A percentile compares a stretch with the other conserved stretches of the same genome.
phyloP scores from a whole-genome alignment of 768 basidiomycete species.

The Termitomyces sp. region DNA sequence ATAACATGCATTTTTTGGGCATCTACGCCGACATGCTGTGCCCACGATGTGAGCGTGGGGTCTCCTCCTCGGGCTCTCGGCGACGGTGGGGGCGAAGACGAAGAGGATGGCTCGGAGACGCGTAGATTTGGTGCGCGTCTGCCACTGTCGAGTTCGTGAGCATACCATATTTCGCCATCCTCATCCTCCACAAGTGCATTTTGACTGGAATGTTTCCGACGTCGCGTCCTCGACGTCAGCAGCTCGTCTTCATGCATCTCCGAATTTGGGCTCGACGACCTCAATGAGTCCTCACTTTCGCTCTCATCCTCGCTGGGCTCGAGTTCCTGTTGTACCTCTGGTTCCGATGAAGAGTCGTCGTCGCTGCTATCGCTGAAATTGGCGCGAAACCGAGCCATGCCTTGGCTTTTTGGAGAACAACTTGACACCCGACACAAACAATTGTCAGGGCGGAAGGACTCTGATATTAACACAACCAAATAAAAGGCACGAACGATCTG shows the following conservation, averaged over 20 bases:
- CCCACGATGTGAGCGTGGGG: constrained; percentile 62
- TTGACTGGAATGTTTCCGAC: constrained; percentile 19
- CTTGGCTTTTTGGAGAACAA: constrained; percentile 1
- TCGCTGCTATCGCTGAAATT: constrained; percentile 56
- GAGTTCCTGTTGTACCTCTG: constrained; percentile 13
- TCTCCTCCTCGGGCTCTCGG: constrained; percentile 31
- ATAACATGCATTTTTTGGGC: constrained; percentile 88
- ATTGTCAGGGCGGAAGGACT: background rate
- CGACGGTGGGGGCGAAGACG: constrained; percentile 27
- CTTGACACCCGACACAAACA: background rate
- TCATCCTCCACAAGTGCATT: constrained; percentile 52
- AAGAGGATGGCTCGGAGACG: constrained; percentile 25
- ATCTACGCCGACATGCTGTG: constrained; percentile 70
- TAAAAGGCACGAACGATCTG: too few species aligned
- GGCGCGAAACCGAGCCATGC: constrained; percentile 68
- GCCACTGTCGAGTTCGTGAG: constrained; percentile 11
- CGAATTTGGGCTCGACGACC: constrained; percentile 26
- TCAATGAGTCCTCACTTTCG: constrained; percentile 30
- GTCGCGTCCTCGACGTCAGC: constrained; percentile 19
- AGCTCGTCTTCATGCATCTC: constrained; percentile 50
- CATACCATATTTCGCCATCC: constrained; percentile 40
- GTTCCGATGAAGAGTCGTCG: constrained; percentile 26
- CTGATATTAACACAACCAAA: constrained; percentile 3
- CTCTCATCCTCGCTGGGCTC: constrained; percentile 27
- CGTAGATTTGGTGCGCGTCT: constrained; percentile 14